A percentile compares a stretch with the other conserved stretches of the same genome.
phyloP scores from a whole-genome alignment of 2,329 filamentous ascomycete species.

The Botrytis tulipae region DNA sequence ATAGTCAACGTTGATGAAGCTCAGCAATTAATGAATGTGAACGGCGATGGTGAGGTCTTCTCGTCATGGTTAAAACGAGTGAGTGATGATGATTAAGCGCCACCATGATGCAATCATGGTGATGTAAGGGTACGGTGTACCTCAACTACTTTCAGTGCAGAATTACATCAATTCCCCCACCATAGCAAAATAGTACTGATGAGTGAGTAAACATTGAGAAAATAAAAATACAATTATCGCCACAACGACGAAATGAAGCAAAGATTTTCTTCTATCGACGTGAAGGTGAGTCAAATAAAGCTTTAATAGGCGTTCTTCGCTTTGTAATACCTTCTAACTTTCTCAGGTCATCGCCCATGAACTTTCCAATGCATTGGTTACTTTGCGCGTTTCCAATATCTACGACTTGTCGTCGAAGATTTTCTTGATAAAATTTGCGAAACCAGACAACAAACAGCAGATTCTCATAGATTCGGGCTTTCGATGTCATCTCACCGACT shows the following conservation, averaged over 20 bases:
- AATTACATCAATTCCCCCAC: constrained; percentile 2
- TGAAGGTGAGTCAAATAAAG: constrained; percentile 52
- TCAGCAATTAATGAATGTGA: not conserved
- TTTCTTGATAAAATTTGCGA: constrained; percentile 91
- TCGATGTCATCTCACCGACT: constrained; percentile 89
- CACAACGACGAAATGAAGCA: constrained; percentile 62
- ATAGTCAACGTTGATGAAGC: not conserved
- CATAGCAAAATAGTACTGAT: not conserved
- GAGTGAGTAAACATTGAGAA: not conserved
- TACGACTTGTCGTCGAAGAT: constrained; percentile 97
- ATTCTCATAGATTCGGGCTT: constrained; percentile 93
- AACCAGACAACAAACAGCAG: constrained; percentile 84
- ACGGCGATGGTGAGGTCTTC: not conserved
- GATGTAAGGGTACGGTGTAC: not conserved
- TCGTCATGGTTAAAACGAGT: not conserved
- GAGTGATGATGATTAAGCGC: not conserved
- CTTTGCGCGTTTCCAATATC: constrained; percentile 83
- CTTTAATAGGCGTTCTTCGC: constrained; percentile 9
- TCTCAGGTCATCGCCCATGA: constrained; percentile 87
- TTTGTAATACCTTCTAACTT: not conserved
- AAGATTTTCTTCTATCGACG: constrained; percentile 74
- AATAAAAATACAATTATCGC: not conserved
- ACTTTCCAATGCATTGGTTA: constrained; percentile 72
- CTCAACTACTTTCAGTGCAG: not conserved
- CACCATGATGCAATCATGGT: constrained; percentile 7